Conservation (phyloP, 768 basidiomycete genomes). For the Lactarius deliciosus region DNA sequence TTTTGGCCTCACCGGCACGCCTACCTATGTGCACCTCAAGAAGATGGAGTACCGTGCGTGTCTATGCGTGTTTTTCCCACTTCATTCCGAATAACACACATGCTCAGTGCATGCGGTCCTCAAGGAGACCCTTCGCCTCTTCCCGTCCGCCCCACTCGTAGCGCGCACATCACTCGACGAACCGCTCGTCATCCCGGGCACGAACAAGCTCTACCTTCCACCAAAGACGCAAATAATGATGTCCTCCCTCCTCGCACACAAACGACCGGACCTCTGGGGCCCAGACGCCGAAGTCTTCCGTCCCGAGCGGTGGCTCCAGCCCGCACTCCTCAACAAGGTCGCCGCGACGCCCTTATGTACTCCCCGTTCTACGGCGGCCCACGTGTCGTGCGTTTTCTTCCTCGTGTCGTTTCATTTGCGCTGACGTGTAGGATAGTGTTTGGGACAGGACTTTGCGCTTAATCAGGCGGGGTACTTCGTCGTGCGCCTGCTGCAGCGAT, state of each 20-base stretch:
- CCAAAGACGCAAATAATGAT: constrained; percentile 31
- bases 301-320: constrained; percentile 65
- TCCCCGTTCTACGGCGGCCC: constrained; percentile 69
- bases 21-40: constrained; percentile 38
- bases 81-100: not conserved
- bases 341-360: constrained; percentile 66
- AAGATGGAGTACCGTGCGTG: constrained; percentile 36
- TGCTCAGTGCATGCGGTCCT: constrained; percentile 36
- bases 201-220: constrained; percentile 26
- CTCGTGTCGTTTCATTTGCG: not conserved
- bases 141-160: constrained; percentile 22
- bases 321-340: constrained; percentile 49
- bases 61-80: not conserved
- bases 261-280: constrained; percentile 55
- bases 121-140: constrained; percentile 35
- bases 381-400: constrained; percentile 39
- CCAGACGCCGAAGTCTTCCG: constrained; percentile 53
- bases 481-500: constrained; percentile 52
- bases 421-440: constrained; percentile 37
- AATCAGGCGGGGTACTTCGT: constrained; percentile 56
- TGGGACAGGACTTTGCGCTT: constrained; percentile 59
- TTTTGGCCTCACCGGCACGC: constrained; percentile 34
- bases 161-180: constrained; percentile 24
- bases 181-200: constrained; percentile 28
- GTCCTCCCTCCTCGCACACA: constrained; percentile 37